Evolutionary conservation across 176 grass and related monocot genomes (phyloP), one percentile per base, ranked within the genome.

Genomic region (Zoysia pacifica): DNA sequence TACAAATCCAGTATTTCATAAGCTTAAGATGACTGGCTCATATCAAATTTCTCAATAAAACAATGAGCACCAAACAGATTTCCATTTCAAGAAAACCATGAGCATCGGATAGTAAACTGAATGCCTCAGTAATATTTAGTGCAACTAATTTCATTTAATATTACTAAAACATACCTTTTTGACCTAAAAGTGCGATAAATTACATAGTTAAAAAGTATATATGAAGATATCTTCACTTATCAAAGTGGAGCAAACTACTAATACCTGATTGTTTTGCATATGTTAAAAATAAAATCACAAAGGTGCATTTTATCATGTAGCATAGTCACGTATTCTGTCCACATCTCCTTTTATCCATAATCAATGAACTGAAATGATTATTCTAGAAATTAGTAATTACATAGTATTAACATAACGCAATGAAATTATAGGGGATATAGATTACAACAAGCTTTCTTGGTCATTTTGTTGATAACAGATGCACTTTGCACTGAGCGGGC

Each of bases 101-200:
- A 28, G 20, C 8, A 36, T 9, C 8, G 3, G 20, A 62, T 62
- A 3, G 2, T 4, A 62, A 36, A 62, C 59, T 35, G 59, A 62
- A 62, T 62, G 9, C 20, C n/a, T n/a, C 46, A 2, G 4, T 11
- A 54, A 46, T 9, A 73, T 59, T 64, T 40, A 70, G 5, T 56
- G 9, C 16, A 73, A 58, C 12, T 65, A 72, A 50, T 56, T 42
- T 43, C 3, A 4, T 65, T 10, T 76, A 28, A 9, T 55, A 48
- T 35, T 65, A 77, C 14, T 56, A 71, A 72, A 81, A 69, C 75
- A 65, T 14, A 70, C 11, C 2, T 4, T 36, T 28, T 62, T 4
- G 9, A 36, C 20, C 6, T n/a, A 56, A 56, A 58, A 62, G 20
- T 35, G 59, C 1, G 9, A 35, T 9, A 11, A 62, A 62, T 36